phyloP scores from a whole-genome alignment of 2,329 filamentous ascomycete genomes.

The Neofusicoccum ribis region DNA sequence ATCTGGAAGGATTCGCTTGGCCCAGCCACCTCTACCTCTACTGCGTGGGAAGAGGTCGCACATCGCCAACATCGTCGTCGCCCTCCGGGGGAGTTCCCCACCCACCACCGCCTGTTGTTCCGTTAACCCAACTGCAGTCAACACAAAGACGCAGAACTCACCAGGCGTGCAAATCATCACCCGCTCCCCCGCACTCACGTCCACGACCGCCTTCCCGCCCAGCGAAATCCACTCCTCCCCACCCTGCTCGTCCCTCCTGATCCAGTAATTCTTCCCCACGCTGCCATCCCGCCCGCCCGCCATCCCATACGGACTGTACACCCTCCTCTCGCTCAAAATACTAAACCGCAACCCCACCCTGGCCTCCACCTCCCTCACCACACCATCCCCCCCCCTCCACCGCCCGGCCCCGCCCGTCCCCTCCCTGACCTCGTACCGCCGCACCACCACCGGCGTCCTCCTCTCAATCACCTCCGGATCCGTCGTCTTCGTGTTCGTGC shows the following conservation, averaged over 20 bases:
- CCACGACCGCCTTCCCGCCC: constrained; percentile 13
- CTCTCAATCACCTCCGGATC: constrained; percentile 38
- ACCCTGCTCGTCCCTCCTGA: not conserved
- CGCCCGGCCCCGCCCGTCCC: constrained; percentile 32
- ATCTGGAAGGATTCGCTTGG: not conserved
- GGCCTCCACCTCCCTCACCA: constrained; percentile 34
- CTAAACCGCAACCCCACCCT: constrained; percentile 28
- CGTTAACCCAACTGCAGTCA: not conserved
- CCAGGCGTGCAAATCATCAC: constrained; percentile 18
- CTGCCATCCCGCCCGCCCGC: constrained; percentile 33
- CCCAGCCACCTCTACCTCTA: not conserved
- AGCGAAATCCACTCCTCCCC: constrained; percentile 14
- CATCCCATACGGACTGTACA: constrained; percentile 36
- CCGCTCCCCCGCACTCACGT: constrained; percentile 1
- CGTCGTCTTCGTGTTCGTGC: constrained; percentile 42
- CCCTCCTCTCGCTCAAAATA: constrained; percentile 35
- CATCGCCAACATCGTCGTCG: not conserved
- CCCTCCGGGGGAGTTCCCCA: not conserved
- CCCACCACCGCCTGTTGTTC: not conserved
- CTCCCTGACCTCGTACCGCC: constrained; percentile 33
- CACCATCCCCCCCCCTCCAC: constrained; percentile 34
- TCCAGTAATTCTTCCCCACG: constrained; percentile 29
- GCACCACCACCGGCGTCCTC: constrained; percentile 36
- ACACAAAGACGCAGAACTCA: not conserved
- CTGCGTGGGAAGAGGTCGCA: not conserved